Evolutionary conservation across 208 protist species (phyloP).

Genomic region (Wallacemonas collosoma): DNA sequence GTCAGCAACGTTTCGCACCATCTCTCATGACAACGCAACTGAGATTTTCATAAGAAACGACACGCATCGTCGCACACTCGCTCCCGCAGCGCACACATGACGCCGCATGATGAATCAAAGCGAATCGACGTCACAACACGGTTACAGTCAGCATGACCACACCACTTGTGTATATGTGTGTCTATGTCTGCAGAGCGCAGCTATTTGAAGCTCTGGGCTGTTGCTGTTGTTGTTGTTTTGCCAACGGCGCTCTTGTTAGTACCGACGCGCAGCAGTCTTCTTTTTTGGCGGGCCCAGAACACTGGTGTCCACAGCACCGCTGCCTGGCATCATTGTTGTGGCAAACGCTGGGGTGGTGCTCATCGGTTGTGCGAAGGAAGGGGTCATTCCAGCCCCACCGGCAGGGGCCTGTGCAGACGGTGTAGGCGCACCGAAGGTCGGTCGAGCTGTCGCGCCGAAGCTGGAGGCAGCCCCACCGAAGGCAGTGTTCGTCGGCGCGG

Average conservation of each 20-base stretch:
- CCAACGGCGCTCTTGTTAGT: neutral
- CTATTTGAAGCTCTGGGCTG: neutral
- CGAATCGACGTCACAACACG: too few relatives aligned
- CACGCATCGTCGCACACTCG: too few relatives aligned
- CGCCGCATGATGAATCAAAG: too few relatives aligned
- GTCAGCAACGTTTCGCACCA: too few relatives aligned
- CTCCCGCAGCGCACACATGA: too few relatives aligned
- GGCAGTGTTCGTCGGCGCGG: neutral
- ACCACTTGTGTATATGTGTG: too few relatives aligned
- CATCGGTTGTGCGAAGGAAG: constrained; percentile 22
- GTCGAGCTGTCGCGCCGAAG: neutral
- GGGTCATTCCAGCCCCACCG: neutral
- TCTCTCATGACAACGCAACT: too few relatives aligned
- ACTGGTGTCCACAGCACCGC: neutral
- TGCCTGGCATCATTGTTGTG: neutral
- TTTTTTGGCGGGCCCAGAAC: constrained; percentile 1
- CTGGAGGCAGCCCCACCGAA: neutral
- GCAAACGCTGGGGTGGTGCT: neutral
- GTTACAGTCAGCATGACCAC: too few relatives aligned
- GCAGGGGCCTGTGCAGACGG: neutral
- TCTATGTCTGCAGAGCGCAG: neutral
- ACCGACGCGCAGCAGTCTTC: neutral
- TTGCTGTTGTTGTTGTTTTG: neutral
- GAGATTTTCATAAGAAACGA: too few relatives aligned
- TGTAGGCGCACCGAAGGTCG: neutral